These are phyloP conservation scores for Nicotiana noctiflora DNA, from an alignment of 257 asterid genomes.

Conservation along the genomic window DNA sequence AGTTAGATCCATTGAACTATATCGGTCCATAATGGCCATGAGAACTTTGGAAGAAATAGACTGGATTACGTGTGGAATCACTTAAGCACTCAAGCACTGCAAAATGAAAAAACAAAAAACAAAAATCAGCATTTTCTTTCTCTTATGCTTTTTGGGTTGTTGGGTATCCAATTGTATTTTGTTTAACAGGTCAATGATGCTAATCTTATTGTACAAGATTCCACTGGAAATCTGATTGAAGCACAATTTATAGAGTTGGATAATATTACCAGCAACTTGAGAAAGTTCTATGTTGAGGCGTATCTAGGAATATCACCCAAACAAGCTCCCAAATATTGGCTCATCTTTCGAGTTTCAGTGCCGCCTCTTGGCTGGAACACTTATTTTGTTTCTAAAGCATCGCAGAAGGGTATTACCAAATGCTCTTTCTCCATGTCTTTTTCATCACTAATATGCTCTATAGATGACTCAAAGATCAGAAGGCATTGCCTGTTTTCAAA, in stretches of 20 bases:
- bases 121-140: neutral
- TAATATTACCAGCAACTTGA: conserved; percentile 43
- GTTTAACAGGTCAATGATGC: conserved; percentile 54
- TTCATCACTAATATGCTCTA: neutral
- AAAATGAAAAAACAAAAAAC: neutral
- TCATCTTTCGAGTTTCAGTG: conserved; percentile 53
- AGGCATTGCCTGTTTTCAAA: neutral
- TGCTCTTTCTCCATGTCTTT: neutral
- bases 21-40: neutral
- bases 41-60: neutral
- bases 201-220: conserved; percentile 57
- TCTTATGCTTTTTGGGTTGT: neutral
- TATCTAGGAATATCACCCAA: conserved; percentile 52
- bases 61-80: neutral
- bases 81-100: neutral
- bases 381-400: conserved; percentile 49
- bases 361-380: conserved; percentile 78
- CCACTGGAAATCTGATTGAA: conserved; percentile 37
- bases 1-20: neutral
- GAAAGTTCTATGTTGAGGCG: conserved; percentile 63
- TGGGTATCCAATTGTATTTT: neutral
- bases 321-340: conserved; percentile 59
- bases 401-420: conserved; percentile 33
- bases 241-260: conserved; percentile 61
- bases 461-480: neutral